Percentiles rank a stretch among this genome's conserved stretches.
Conservation (phyloP, 2,329 filamentous ascomycete species). For the Exophiala sp. region DNA sequence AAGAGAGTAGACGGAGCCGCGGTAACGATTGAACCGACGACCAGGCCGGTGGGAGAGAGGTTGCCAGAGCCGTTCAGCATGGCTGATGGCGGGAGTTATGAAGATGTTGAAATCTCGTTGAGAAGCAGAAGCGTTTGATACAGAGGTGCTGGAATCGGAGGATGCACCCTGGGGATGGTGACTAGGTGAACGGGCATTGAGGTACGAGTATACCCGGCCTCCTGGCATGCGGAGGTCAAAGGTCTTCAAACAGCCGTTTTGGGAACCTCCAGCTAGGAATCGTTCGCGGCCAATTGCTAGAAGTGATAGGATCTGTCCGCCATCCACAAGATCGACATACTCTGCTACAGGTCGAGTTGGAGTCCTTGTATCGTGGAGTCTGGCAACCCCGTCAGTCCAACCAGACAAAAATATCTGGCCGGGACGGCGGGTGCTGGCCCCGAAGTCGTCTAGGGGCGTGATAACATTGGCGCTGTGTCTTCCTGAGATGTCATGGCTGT, state of each 20-base stretch:
- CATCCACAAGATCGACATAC: conserved; percentile 53
- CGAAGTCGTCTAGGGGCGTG: conserved; percentile 32
- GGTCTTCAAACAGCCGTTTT: conserved; percentile 55
- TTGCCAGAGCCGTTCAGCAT: conserved; percentile 18
- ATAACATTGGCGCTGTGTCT: conserved; percentile 35
- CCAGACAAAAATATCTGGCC: conserved; percentile 55
- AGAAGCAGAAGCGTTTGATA: neutral
- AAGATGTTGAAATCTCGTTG: conserved; percentile 40
- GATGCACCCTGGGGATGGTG: too few relatives aligned
- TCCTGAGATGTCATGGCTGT: conserved; percentile 18
- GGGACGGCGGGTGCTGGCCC: conserved; percentile 30
- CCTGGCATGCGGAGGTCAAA: conserved; percentile 55
- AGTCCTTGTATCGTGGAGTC: conserved; percentile 57
- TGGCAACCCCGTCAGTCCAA: conserved; percentile 53
- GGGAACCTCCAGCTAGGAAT: conserved; percentile 52
- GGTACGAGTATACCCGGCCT: conserved; percentile 36
- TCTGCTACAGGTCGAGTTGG: conserved; percentile 42
- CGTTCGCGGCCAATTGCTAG: conserved; percentile 51
- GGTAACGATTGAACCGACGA: conserved; percentile 32
- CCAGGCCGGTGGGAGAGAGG: conserved; percentile 16
- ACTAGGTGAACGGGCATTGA: conserved; percentile 10
- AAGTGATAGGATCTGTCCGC: conserved; percentile 55
- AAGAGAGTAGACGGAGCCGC: conserved; percentile 42
- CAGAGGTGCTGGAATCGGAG: too few relatives aligned
- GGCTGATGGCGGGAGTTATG: conserved; percentile 32